These are phyloP conservation scores for Waltiozyma sp. DNA, from an alignment of 1,139 yeast species.

Conservation along the genomic window DNA sequence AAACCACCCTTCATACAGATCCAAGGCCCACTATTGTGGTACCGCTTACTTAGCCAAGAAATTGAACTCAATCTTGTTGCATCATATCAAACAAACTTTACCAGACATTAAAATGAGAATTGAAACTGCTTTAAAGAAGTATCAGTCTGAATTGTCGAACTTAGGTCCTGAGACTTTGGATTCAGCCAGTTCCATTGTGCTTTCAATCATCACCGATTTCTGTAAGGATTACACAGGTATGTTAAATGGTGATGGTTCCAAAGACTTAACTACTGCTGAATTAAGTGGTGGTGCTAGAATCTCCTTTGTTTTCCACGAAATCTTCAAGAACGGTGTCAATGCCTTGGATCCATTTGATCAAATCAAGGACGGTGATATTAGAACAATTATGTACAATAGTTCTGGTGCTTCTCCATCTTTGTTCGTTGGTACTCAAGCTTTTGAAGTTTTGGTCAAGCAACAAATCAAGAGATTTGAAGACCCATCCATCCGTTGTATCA, in stretches of 20 bases:
- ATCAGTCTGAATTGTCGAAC: constrained; percentile 63
- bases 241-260: constrained; percentile 77
- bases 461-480: constrained; percentile 93
- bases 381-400: constrained; percentile 95
- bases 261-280: constrained; percentile 76
- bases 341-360: constrained; percentile 96
- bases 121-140: constrained; percentile 72
- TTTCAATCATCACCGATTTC: constrained; percentile 85
- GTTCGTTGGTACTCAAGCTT: constrained; percentile 95
- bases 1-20: constrained; percentile 62
- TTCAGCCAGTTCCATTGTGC: constrained; percentile 80
- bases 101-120: constrained; percentile 91
- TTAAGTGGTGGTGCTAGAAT: constrained; percentile 97
- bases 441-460: constrained; percentile 91
- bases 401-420: constrained; percentile 97
- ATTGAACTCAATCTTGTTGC: constrained; percentile 78
- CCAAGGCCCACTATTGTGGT: constrained; percentile 89
- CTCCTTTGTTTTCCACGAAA: constrained; percentile 94
- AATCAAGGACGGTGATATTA: constrained; percentile 90
- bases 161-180: constrained; percentile 85
- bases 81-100: constrained; percentile 86
- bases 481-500: constrained; percentile 81
- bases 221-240: constrained; percentile 88
- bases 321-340: constrained; percentile 83
- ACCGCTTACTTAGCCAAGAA: constrained; percentile 94